Base-by-base conservation (phyloP, 345 rosid genomes). In the Corymbia maculata region DNA sequence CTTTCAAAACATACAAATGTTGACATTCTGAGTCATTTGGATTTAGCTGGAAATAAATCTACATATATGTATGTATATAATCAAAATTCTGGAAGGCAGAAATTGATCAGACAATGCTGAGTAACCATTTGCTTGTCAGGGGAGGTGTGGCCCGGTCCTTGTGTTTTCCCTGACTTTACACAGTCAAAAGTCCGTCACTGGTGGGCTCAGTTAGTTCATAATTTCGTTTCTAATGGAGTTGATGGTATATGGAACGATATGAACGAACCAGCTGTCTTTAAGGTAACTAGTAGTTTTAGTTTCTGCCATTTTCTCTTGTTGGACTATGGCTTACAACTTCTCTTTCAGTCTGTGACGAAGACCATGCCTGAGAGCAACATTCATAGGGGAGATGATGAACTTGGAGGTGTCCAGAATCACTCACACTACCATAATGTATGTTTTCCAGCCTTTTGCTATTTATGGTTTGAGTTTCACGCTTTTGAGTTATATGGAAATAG, bases 231-330 rank as follows among this genome's bases (percentile, higher is more conserved):
- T 88, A 94, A 93, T 92, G 98, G 98, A 85, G 98, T 96, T 87
- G 98, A 97, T 92, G 99, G 99, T 84, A 97, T 97, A 91, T 96
- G 99, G 99, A 97, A 97, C 86, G 98, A 97, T 91, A 97, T 97
- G 99, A 97, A 97, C 32, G 99, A 97, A 93, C 98, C 99, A 13
- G 94, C 98, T 87, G 82, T 97, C 85, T 97, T 97, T 90, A 95
- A 96, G 96, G 99, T 96, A 89, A 49, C 36, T 24, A 61, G 50
- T 22, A 4, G 26, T 49, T 85, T 68, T 75, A 85, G n/a, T 88
- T 86, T 88, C 79, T 36, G 57, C 52, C 84, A 44, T 47, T 85
- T 42, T 53, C 26, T 52, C 64, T 79, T 47, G 79, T 87, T 89
- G 4, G 61, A 80, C 75, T 59, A 36, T 30, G 47, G 82, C 88